Percentiles rank a stretch among this genome's conserved stretches.
These are phyloP conservation scores for Pichia membranifaciens DNA, from an alignment of 805 yeast genomes.

Conservation along the genomic window DNA sequence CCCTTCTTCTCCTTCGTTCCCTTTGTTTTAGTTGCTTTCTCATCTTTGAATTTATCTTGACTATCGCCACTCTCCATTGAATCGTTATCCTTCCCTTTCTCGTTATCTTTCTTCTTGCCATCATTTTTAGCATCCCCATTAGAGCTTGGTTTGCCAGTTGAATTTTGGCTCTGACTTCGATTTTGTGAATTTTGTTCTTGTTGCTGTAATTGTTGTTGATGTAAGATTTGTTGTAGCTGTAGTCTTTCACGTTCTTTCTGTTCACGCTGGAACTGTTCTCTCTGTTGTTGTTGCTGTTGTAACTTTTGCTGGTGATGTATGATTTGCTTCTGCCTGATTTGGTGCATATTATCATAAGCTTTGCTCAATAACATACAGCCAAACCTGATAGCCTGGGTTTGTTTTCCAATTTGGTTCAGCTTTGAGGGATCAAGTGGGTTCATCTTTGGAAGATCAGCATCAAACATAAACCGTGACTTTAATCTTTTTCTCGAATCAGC, in stretches of 20 bases:
- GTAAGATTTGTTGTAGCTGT: constrained; percentile 3
- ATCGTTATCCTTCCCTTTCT: neutral
- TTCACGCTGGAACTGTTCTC: constrained; percentile 21
- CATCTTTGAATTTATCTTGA: neutral
- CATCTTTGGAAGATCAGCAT: constrained; percentile 36
- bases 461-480: constrained; percentile 46
- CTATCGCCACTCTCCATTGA: neutral
- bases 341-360: constrained; percentile 81
- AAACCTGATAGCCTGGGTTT: constrained; percentile 84
- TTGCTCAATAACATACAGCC: constrained; percentile 88
- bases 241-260: constrained; percentile 17
- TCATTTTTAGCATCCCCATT: neutral
- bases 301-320: constrained; percentile 26
- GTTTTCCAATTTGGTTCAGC: constrained; percentile 75
- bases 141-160: neutral
- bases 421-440: constrained; percentile 75
- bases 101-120: neutral
- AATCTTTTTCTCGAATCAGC: constrained; percentile 34
- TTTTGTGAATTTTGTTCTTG: neutral
- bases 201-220: constrained; percentile 1
- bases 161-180: neutral
- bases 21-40: neutral
- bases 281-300: constrained; percentile 33
- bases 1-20: constrained; percentile 7
- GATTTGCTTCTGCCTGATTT: constrained; percentile 61